Evolutionary conservation across 768 basidiomycete genomes (phyloP).

Genomic region (Russula foetens): DNA sequence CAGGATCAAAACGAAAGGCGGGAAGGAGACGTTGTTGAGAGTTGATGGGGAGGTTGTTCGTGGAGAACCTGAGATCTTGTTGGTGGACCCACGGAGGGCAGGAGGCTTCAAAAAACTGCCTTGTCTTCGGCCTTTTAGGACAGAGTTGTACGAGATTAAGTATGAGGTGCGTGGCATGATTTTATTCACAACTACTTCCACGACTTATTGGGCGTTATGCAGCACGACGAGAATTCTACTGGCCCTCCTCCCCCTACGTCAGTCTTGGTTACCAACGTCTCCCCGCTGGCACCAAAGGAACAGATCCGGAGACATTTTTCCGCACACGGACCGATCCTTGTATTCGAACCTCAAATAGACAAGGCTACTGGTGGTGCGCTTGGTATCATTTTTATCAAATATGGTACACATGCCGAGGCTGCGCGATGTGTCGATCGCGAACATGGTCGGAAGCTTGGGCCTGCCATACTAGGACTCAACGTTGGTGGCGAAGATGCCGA

Average conservation of each 20-base stretch:
- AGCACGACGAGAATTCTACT: conserved; percentile 72
- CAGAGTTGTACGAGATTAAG: conserved; percentile 37
- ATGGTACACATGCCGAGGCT: conserved; percentile 56
- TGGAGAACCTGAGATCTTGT: conserved; percentile 33
- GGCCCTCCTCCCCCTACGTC: conserved; percentile 66
- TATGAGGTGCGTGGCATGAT: conserved; percentile 45
- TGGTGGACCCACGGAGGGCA: conserved; percentile 49
- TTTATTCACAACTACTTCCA: not conserved
- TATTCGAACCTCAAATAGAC: conserved; percentile 76
- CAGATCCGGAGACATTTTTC: conserved; percentile 61
- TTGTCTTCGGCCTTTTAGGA: conserved; percentile 27
- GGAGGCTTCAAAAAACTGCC: conserved; percentile 27
- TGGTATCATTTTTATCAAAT: conserved; percentile 75
- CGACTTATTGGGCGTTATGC: conserved; percentile 10
- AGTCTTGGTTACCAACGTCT: conserved; percentile 65
- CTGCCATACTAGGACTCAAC: conserved; percentile 30
- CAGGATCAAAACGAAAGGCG: conserved; percentile 54
- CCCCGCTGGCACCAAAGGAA: conserved; percentile 58
- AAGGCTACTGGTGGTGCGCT: conserved; percentile 71
- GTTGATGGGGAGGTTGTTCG: conserved; percentile 49
- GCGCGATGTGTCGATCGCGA: conserved; percentile 54
- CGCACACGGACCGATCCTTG: conserved; percentile 49
- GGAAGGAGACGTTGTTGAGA: conserved; percentile 47
- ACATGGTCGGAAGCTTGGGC: conserved; percentile 54
- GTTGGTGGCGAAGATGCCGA: conserved; percentile 41